Percentiles rank a stretch among this genome's conserved stretches.
Conservation (phyloP, 2,329 filamentous ascomycete species). For the Colletotrichum sp. region DNA sequence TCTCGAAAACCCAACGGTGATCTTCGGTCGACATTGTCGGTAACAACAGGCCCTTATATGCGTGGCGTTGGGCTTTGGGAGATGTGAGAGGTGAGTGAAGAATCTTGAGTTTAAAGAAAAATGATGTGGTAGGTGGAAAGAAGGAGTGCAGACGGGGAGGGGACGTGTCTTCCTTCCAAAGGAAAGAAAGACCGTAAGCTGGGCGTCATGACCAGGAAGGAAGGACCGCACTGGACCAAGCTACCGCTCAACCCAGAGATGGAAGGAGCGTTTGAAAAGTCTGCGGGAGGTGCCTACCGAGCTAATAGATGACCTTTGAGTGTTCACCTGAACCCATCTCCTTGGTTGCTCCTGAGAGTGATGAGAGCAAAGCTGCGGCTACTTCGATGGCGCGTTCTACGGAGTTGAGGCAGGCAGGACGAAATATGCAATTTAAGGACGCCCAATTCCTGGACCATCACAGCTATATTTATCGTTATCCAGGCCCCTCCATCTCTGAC, state of each 20-base stretch:
- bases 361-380: neutral
- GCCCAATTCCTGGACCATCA: neutral
- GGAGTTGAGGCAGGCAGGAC: neutral
- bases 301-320: rapidly evolving
- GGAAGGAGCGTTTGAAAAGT: neutral
- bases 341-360: neutral
- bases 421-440: rapidly evolving
- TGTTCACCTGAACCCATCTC: rapidly evolving
- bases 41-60: too few relatives aligned
- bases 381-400: neutral
- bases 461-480: neutral
- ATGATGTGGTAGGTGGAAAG: neutral
- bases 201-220: neutral
- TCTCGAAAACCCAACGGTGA: neutral
- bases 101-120: neutral
- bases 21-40: neutral
- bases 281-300: neutral
- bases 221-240: neutral
- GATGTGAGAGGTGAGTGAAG: neutral
- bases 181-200: rapidly evolving
- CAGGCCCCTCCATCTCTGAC: too few relatives aligned
- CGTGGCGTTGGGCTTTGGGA: too few relatives aligned
- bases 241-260: rapidly evolving
- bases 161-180: rapidly evolving
- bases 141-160: neutral